phyloP scores from a whole-genome alignment of 2,329 filamentous ascomycete species.

The Aspergillus candidus region DNA sequence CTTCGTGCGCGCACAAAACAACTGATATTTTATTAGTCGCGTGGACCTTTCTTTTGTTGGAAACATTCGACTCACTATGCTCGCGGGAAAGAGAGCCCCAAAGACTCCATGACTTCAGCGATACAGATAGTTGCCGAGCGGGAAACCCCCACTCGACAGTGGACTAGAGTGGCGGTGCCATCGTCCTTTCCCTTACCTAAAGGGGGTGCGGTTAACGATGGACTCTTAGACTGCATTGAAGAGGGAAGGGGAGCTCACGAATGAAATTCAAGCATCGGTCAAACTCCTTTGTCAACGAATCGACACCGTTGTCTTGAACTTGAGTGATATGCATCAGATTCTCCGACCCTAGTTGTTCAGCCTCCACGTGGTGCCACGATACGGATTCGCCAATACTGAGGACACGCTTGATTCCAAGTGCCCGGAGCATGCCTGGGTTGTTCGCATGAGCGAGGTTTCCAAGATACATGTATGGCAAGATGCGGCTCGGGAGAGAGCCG shows the following conservation, averaged over 20 bases:
- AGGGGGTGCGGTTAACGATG: constrained; percentile 6
- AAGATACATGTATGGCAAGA: constrained; percentile 92
- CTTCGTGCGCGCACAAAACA: constrained; percentile 90
- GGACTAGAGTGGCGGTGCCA: constrained; percentile 81
- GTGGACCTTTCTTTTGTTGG: neutral
- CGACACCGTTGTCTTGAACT: constrained; percentile 95
- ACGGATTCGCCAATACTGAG: constrained; percentile 88
- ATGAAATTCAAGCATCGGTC: constrained; percentile 84
- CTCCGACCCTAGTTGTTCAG: constrained; percentile 66
- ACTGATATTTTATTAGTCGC: constrained; percentile 28
- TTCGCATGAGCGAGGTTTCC: constrained; percentile 92
- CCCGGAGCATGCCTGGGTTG: constrained; percentile 73
- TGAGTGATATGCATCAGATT: constrained; percentile 76
- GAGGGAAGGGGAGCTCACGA: constrained; percentile 53
- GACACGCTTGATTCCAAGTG: constrained; percentile 78
- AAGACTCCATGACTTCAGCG: constrained; percentile 88
- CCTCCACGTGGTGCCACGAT: constrained; percentile 67
- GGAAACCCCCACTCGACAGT: constrained; percentile 93
- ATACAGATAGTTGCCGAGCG: constrained; percentile 96
- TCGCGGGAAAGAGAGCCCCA: constrained; percentile 75
- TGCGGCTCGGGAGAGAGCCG: constrained; percentile 81
- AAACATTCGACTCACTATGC: constrained; percentile 61
- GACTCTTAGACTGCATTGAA: neutral
- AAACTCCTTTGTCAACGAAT: constrained; percentile 82
- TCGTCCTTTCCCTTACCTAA: constrained; percentile 71